Evolutionary conservation across 306 rosid species (phyloP), one percentile per base, ranked within the genome.

Genomic region (Quercus glauca): DNA sequence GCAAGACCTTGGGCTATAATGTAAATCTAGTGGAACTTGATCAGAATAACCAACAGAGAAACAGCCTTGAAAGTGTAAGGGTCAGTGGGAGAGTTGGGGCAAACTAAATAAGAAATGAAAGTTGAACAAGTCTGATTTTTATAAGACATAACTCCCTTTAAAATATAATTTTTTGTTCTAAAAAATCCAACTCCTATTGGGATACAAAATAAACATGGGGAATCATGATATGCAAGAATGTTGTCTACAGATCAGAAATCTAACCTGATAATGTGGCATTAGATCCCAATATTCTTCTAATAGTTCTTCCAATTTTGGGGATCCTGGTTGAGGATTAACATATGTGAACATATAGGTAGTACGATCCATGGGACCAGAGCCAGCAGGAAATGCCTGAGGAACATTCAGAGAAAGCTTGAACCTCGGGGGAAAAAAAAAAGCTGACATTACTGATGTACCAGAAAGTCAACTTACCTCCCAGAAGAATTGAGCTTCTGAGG

Each of bases 321-420:
- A 91, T 76, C 83, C 89, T 17, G 92, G 97, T 86, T 88, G 92
- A 83, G 98, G 96, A 80, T 93, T 91, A 63, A 91, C 86, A 63
- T 95, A 95, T 74, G 99, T 92, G 84, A 95, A 95, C 97, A 95
- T 86, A 64, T 92, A 95, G 45, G 94, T 95, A 12, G 99, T 95
- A 51, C 98, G 97, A 85, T 95, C 99, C 60, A 26, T 73, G 72
- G 98, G 96, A 80, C 97, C 97, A 1, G 99, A 91, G 68, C 97
- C 99, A 49, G 99, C 91, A 67, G 98, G 98, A 86, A 95, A 95
- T 71, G 99, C 99, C 98, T 95, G 90, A 56, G 73, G 83, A 63
- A 69, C 84, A 78, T 81, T 77, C 76, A 82, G 89, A 20, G 58
- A 57, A 76, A 71, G 58, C 79, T 76, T 55, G 65, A 51, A 41